phyloP scores from a whole-genome alignment of 192 early-diverging fungal species.

The Podila minutissima region DNA sequence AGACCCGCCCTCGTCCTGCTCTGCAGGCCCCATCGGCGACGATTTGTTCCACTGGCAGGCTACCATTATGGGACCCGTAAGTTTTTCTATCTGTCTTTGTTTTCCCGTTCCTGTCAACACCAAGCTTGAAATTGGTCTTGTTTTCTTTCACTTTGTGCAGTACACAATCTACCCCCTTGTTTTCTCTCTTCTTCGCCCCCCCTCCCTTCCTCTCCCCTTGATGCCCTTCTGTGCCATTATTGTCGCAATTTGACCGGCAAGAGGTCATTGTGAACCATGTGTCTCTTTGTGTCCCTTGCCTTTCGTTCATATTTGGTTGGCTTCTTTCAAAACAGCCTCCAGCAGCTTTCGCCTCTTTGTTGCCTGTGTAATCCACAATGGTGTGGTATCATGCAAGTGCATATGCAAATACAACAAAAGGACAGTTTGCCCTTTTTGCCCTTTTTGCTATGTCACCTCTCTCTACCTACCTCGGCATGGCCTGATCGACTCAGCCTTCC shows the following conservation, averaged over 20 bases:
- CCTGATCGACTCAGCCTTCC: neutral
- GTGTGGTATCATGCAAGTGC: no score
- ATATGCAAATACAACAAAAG: no score
- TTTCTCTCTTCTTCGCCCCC: neutral
- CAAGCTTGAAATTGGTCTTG: neutral
- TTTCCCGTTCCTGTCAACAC: neutral
- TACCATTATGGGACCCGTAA: slow-evolving; percentile 97
- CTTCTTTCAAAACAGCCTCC: no score
- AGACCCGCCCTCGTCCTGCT: slow-evolving; percentile 98
- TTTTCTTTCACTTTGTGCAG: neutral
- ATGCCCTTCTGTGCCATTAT: neutral
- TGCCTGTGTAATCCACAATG: no score
- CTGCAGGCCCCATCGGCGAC: slow-evolving; percentile 94
- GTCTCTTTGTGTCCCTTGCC: neutral
- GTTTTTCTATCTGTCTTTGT: slow-evolving; percentile 35
- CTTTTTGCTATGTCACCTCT: no score
- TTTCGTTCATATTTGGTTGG: neutral
- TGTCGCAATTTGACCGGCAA: neutral
- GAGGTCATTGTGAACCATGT: neutral
- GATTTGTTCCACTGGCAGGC: slow-evolving; percentile 97
- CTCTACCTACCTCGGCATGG: no score
- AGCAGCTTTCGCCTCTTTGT: no score
- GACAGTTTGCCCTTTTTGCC: no score
- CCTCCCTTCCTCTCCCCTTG: neutral
- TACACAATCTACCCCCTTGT: neutral